A percentile compares a stretch with the other conserved stretches of the same genome.
Conservation (phyloP, 805 yeast species). For the Candida michaelii region DNA sequence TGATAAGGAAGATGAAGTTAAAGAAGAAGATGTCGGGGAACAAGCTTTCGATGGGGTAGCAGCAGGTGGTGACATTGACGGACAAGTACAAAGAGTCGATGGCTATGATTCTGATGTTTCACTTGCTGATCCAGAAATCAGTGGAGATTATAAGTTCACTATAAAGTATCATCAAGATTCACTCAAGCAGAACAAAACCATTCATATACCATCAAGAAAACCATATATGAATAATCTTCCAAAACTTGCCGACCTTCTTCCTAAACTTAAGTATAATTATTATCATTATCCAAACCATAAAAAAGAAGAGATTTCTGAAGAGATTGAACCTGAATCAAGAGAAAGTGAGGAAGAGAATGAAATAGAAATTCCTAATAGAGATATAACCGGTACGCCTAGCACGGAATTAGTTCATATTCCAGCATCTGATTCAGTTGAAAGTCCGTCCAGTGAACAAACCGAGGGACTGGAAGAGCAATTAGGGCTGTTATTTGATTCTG, state of each 20-base stretch:
- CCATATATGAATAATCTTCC: slow-evolving; percentile 44
- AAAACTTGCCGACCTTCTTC: slow-evolving; percentile 26
- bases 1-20: slow-evolving; percentile 8
- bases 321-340: neutral
- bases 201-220: slow-evolving; percentile 47
- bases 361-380: slow-evolving; percentile 2
- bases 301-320: neutral
- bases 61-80: too few species aligned
- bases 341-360: slow-evolving; percentile 7
- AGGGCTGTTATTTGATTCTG: slow-evolving; percentile 23
- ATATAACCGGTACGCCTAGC: slow-evolving; percentile 10
- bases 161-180: slow-evolving; percentile 32
- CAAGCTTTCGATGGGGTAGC: too few species aligned
- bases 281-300: slow-evolving; percentile 31
- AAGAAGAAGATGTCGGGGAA: neutral
- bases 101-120: slow-evolving; percentile 50
- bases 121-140: slow-evolving; percentile 50
- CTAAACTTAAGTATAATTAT: slow-evolving; percentile 27
- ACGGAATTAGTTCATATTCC: slow-evolving; percentile 5
- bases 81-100: slow-evolving; percentile 18
- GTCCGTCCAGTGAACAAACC: slow-evolving; percentile 7
- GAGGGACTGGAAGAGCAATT: slow-evolving; percentile 13
- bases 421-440: slow-evolving; percentile 6
- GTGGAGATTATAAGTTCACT: slow-evolving; percentile 50
- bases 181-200: slow-evolving; percentile 20